phyloP scores from a whole-genome alignment of 2,329 filamentous ascomycete genomes.

The Alternaria sp. region DNA sequence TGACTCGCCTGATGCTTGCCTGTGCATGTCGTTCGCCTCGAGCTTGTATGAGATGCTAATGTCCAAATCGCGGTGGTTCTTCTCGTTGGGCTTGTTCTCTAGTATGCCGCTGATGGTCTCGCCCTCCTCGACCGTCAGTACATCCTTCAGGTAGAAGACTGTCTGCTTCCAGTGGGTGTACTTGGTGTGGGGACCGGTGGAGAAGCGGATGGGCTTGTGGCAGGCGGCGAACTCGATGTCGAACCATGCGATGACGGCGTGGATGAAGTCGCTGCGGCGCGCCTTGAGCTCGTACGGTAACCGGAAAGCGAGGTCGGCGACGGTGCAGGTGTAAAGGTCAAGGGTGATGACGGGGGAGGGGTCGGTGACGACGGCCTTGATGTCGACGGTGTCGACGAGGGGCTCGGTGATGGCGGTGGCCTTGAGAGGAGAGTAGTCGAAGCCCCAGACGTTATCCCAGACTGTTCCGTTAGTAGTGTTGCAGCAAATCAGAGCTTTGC shows the following conservation, averaged over 20 bases:
- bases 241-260: conserved; percentile 97
- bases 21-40: conserved; percentile 74
- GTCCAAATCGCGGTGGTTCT: conserved; percentile 94
- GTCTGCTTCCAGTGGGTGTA: conserved; percentile 99
- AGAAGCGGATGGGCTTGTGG: conserved; percentile 97
- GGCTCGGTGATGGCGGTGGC: conserved; percentile 92
- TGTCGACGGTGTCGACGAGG: conserved; percentile 94
- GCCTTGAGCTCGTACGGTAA: conserved; percentile 76
- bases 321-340: conserved; percentile 89
- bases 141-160: conserved; percentile 95
- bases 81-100: conserved; percentile 84
- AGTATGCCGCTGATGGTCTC: conserved; percentile 79
- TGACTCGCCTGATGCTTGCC: conserved; percentile 72
- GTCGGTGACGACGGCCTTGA: conserved; percentile 96
- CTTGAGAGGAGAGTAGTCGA: conserved; percentile 95
- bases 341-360: conserved; percentile 83
- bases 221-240: conserved; percentile 98
- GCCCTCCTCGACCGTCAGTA: conserved; percentile 86
- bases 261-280: conserved; percentile 91
- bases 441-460: conserved; percentile 99
- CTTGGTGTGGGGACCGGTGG: conserved; percentile 95
- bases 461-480: conserved; percentile 61
- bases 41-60: conserved; percentile 86
- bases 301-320: conserved; percentile 82
- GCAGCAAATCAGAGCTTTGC: not conserved